Evolutionary conservation across 2,329 filamentous ascomycete genomes (phyloP), one percentile per base, ranked within the genome.

Genomic region (Dichotomopilus funicola): DNA sequence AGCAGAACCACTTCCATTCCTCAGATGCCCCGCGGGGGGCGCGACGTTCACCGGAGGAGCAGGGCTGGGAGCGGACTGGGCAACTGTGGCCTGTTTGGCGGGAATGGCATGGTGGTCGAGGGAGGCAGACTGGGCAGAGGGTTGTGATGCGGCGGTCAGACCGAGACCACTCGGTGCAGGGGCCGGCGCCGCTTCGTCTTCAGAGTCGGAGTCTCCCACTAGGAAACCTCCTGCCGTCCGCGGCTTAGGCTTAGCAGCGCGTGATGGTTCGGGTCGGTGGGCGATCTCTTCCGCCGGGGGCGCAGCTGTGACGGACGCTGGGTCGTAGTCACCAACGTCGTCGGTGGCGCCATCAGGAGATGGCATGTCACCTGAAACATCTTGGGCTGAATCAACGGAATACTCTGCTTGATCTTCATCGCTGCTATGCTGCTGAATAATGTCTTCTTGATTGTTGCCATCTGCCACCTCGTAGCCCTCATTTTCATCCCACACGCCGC

Each of bases 211-310:
- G 53, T 78, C 81, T 67, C 78, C 79, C 63, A 83, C 75, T 66
- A 83, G 70, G 70, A 84, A 84, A 45, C 81, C 81, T 43, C 79
- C 80, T 31, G 78, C 76, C 58, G 76, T 81, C 68, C 81, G 82
- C 37, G 78, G 82, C 69, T 86, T 86, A 69, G 86, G 86, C 67
- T 73, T 78, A 63, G 67, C 69, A 58, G 62, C 71, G 55, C 69
- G 73, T 27, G 19, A 59, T 70, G 72, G 61, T 67, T 67, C 54
- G 66, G 67, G 43, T 66, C 69, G 47, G 67, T 65, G 40, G 57
- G 49, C 40, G 67, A 27, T 27, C 19, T 27, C 69, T 58, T 65
- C 62, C 10, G 58, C 54, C 58, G 64, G 66, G 47, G 63, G 63
- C 27, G 60, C 58, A 53, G 60, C 55, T 4, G 73, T 72, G 65